These are phyloP conservation scores for Zymoseptoria ardabiliae DNA, from an alignment of 2,329 filamentous ascomycete species.

Conservation along the genomic window DNA sequence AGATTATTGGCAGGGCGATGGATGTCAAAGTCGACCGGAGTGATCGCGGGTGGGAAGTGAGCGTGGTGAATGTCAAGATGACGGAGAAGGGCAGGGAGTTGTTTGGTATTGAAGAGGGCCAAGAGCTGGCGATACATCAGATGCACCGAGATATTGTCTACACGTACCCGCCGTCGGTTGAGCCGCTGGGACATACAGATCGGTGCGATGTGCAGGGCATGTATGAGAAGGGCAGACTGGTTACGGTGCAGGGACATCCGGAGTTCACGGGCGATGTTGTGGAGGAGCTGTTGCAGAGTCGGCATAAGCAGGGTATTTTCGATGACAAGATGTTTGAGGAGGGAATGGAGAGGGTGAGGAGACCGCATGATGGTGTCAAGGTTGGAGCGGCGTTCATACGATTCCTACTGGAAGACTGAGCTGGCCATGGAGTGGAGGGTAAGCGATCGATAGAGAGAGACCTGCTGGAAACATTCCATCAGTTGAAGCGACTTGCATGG, in stretches of 20 bases:
- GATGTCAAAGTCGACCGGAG: conserved; percentile 60
- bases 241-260: conserved; percentile 80
- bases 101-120: conserved; percentile 54
- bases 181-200: conserved; percentile 57
- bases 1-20: conserved; percentile 70
- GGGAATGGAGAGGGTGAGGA: conserved; percentile 56
- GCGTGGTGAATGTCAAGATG: conserved; percentile 62
- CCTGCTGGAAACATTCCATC: no score
- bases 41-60: conserved; percentile 71
- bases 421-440: not conserved
- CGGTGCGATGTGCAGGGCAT: conserved; percentile 72
- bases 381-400: conserved; percentile 68
- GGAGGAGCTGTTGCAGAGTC: conserved; percentile 56
- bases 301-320: conserved; percentile 63
- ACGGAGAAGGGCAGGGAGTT: conserved; percentile 63
- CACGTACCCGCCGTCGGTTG: conserved; percentile 53
- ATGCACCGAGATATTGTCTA: conserved; percentile 78
- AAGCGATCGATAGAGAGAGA: no score
- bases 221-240: conserved; percentile 58
- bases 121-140: conserved; percentile 61
- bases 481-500: no score
- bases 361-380: conserved; percentile 70
- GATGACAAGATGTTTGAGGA: conserved; percentile 61
- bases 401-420: conserved; percentile 59
- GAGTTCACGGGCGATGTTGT: conserved; percentile 72